Evolutionary conservation across 1,139 yeast genomes (phyloP).

Genomic region (Yamadazyma sp.): DNA sequence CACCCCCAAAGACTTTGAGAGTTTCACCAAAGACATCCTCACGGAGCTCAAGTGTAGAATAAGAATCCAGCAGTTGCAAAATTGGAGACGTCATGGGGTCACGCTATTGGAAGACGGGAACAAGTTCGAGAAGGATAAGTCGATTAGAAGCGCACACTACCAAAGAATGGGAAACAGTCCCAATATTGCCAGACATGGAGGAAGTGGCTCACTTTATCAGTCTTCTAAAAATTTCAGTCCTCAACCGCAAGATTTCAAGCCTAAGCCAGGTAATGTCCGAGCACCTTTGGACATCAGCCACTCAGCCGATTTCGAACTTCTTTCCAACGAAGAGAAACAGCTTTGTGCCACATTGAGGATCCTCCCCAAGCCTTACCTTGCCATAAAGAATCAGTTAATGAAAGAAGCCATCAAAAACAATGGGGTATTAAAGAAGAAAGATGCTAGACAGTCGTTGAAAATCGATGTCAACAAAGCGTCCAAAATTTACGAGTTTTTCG

Average conservation of each 20-base stretch:
- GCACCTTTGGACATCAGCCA: slow-evolving; percentile 75
- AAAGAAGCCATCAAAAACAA: slow-evolving; percentile 84
- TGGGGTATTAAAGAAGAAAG: slow-evolving; percentile 78
- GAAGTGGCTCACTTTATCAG: slow-evolving; percentile 11
- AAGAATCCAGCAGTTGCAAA: slow-evolving; percentile 85
- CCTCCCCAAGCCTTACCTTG: slow-evolving; percentile 89
- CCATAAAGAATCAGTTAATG: slow-evolving; percentile 88
- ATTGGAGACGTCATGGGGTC: slow-evolving; percentile 89
- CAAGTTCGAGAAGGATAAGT: slow-evolving; percentile 86
- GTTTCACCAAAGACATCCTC: slow-evolving; percentile 68
- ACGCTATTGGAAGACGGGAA: slow-evolving; percentile 80
- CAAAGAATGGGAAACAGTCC: slow-evolving; percentile 58
- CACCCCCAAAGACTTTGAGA: slow-evolving; percentile 77
- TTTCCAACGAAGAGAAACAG: slow-evolving; percentile 83
- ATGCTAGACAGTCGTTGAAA: slow-evolving; percentile 77
- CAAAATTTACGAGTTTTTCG: slow-evolving; percentile 87
- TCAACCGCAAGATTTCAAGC: slow-evolving; percentile 43
- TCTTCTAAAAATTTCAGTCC: slow-evolving; percentile 28
- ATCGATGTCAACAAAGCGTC: slow-evolving; percentile 87
- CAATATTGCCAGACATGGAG: slow-evolving; percentile 28
- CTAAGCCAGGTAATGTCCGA: slow-evolving; percentile 37
- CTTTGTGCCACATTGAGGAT: slow-evolving; percentile 82
- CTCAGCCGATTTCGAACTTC: slow-evolving; percentile 77
- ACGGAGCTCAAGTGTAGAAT: slow-evolving; percentile 78
- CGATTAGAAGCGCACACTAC: slow-evolving; percentile 56